Evolutionary conservation across 139 green algal species (phyloP).

Genomic region (Coelastrella sp.): DNA sequence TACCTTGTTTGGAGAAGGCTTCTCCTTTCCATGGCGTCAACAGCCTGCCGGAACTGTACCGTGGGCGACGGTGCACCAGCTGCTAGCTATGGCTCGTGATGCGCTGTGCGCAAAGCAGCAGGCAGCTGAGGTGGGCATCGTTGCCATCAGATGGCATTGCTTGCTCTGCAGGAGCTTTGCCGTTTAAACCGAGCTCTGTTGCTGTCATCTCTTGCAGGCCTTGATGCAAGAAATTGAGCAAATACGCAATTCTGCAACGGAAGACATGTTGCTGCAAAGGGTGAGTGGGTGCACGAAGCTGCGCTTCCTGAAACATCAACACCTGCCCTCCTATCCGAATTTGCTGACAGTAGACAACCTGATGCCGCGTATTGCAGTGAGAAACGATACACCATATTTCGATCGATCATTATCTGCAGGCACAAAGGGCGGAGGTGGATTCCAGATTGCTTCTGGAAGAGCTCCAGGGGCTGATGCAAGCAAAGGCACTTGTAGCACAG

Average conservation of each 20-base stretch:
- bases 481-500: conserved; percentile 16
- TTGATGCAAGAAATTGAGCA: background rate
- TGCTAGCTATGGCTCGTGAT: conserved; percentile 32
- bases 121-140: conserved; percentile 18
- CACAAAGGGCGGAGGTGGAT: conserved; percentile 36
- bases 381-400: no score
- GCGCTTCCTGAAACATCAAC: background rate
- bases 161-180: background rate
- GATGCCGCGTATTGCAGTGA: no score
- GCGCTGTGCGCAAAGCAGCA: conserved; percentile 39
- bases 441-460: conserved; percentile 42
- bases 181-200: background rate
- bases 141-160: background rate
- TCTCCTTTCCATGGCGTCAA: background rate
- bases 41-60: background rate
- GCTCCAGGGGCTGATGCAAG: conserved; percentile 36
- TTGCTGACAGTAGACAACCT: background rate
- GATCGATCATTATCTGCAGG: background rate
- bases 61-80: conserved; percentile 31
- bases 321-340: no score
- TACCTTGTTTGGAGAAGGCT: background rate
- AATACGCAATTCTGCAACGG: background rate
- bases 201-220: background rate
- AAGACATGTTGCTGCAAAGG: conserved; percentile 31
- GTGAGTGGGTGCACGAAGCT: background rate